Percentiles rank a stretch among this genome's conserved stretches.
phyloP scores from a whole-genome alignment of 495 filamentous ascomycete species.

The Bacidia rubella region DNA sequence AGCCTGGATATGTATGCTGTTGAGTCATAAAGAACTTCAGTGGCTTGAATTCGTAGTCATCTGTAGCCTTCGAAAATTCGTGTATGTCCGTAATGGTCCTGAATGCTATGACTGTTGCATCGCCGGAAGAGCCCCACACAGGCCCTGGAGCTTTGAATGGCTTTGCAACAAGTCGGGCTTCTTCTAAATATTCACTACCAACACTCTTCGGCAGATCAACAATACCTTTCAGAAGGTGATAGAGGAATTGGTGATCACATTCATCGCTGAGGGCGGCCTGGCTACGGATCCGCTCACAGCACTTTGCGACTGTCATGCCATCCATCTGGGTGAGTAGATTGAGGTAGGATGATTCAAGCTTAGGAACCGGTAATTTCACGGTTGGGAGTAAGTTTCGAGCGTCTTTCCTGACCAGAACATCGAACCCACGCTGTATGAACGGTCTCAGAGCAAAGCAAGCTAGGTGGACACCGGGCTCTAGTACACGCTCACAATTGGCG shows the following conservation, averaged over 20 bases:
- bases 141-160: conserved; percentile 32
- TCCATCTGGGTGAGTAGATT: conserved; percentile 45
- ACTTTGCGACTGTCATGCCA: conserved; percentile 38
- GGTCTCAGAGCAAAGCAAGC: conserved; percentile 63
- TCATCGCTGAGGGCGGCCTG: conserved; percentile 21
- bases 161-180: conserved; percentile 35
- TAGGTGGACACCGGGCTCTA: conserved; percentile 58
- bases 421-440: conserved; percentile 51
- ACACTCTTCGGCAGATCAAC: conserved; percentile 29
- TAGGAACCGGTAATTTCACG: conserved; percentile 40
- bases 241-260: conserved; percentile 27
- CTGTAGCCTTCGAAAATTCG: conserved; percentile 27
- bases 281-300: conserved; percentile 29
- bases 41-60: conserved; percentile 34
- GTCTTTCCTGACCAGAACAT: conserved; percentile 56
- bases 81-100: conserved; percentile 41
- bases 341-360: conserved; percentile 44
- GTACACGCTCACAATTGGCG: conserved; percentile 33
- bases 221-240: conserved; percentile 30
- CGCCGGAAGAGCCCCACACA: conserved; percentile 14
- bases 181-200: conserved; percentile 31
- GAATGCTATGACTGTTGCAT: conserved; percentile 38
- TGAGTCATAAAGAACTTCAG: conserved; percentile 43
- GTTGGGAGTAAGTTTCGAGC: conserved; percentile 55
- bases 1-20: conserved; percentile 38